Evolutionary conservation across 495 filamentous ascomycete genomes (phyloP), one percentile per base, ranked within the genome.

Genomic region (Daldinia loculata): DNA sequence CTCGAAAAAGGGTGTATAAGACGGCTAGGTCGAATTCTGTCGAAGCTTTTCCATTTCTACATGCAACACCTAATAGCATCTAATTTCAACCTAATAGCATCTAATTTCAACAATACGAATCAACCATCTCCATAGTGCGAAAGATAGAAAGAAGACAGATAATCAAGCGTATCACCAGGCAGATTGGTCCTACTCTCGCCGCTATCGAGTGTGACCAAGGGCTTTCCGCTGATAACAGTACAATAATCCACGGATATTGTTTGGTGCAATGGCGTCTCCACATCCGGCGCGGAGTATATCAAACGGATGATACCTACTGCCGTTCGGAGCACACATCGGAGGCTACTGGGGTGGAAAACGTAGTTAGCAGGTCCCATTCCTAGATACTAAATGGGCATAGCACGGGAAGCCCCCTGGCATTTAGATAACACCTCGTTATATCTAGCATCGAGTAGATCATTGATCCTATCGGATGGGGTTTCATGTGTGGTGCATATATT

Each of bases 221-320:
- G 71, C 66, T 82, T 72, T 0, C 89, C 89, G 63, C 89, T 87
- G 9, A 91, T 50, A 15, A 91, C 84, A 39, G 89, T 75, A 0
- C 88, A 87, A 59, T 88, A 89, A 63, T 91, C 89, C 2, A 91
- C 69, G 30, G 81, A 84, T 57, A 84, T 75, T 6, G 88, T 88
- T 2, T 88, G 82, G 57, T 90, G 89, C 79, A 91, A 79, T 15
- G 78, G 71, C 6, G 76, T 75, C 55, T 70, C 79, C 62, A 80
- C 79, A 17, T 77, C 81, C 0, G 89, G 89, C 0, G 79, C 80
- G 22, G 90, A 86, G 66, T 90, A 88, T 11, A 90, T 85, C 52
- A 81, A 82, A 17, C 88, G 83, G 0, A 85, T 74, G 3, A 89
- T 84, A 4, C 84, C 86, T 84, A 4, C 84, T 87, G 17, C 85